Conservation (phyloP, 805 yeast genomes). For the Saturnispora gosingensis region DNA sequence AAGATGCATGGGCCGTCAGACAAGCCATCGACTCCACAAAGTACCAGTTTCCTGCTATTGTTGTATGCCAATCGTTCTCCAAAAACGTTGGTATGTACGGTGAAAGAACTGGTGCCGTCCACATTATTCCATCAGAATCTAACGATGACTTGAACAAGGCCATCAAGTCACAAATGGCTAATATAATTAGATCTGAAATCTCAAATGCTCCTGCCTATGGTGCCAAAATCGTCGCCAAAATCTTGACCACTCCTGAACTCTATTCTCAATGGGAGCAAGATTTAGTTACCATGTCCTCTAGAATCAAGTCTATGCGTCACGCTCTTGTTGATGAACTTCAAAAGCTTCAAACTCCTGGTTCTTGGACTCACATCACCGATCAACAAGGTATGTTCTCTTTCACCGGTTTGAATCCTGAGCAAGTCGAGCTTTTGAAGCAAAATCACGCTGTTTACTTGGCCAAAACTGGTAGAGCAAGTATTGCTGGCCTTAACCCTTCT, state of each 20-base stretch:
- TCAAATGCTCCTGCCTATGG: constrained; percentile 96
- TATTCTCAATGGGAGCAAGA: constrained; percentile 76
- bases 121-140: constrained; percentile 48
- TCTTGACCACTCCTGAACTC: constrained; percentile 59
- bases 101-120: constrained; percentile 93
- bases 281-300: constrained; percentile 74
- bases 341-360: constrained; percentile 69
- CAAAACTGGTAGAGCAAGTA: constrained; percentile 79
- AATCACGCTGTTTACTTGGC: constrained; percentile 79
- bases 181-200: constrained; percentile 70
- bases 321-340: constrained; percentile 53
- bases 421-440: constrained; percentile 66
- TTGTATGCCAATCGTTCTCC: constrained; percentile 92
- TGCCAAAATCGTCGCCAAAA: constrained; percentile 76
- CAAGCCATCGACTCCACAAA: constrained; percentile 42
- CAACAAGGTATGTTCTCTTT: constrained; percentile 97
- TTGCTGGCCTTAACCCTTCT: constrained; percentile 80
- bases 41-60: constrained; percentile 42
- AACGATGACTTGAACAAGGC: constrained; percentile 40
- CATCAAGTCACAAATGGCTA: constrained; percentile 65
- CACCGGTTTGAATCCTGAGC: constrained; percentile 73
- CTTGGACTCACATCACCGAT: constrained; percentile 81
- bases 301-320: constrained; percentile 74
- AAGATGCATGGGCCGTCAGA: constrained; percentile 79
- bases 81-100: constrained; percentile 96